Evolutionary conservation across 1,139 yeast genomes (phyloP).

Genomic region (Yamadazyma atmosphaerica): DNA sequence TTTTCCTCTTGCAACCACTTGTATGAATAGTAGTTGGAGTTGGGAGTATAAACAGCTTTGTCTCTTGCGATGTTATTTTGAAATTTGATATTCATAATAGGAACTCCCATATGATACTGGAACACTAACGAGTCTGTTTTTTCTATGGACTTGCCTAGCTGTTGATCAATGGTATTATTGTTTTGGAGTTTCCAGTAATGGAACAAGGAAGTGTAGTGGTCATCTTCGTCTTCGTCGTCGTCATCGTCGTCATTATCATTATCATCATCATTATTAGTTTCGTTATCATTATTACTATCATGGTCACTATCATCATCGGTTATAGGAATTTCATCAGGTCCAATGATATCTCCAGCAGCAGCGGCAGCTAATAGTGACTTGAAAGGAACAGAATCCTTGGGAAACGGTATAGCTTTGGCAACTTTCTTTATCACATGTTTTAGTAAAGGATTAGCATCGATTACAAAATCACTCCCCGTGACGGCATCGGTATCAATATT

Average conservation of each 20-base stretch:
- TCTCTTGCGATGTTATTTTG: conserved; percentile 32
- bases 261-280: neutral
- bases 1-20: conserved; percentile 33
- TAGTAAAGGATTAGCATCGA: conserved; percentile 39
- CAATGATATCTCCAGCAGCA: neutral
- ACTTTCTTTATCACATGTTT: conserved; percentile 32
- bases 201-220: conserved; percentile 30
- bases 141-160: conserved; percentile 26
- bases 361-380: conserved; percentile 9
- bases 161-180: conserved; percentile 31
- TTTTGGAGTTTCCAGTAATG: conserved; percentile 41
- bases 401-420: conserved; percentile 37
- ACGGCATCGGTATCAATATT: conserved; percentile 44
- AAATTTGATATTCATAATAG: conserved; percentile 37
- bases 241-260: conserved; percentile 12
- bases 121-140: conserved; percentile 33
- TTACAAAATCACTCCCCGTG: conserved; percentile 38
- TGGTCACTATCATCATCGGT: conserved; percentile 16
- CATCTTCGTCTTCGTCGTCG: conserved; percentile 22
- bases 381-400: conserved; percentile 21
- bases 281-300: conserved; percentile 19
- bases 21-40: conserved; percentile 37
- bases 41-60: conserved; percentile 30
- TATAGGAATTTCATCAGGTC: conserved; percentile 5
- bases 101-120: conserved; percentile 34